phyloP scores from a whole-genome alignment of 169 alveolate species.

The Eimeria falciformis region DNA sequence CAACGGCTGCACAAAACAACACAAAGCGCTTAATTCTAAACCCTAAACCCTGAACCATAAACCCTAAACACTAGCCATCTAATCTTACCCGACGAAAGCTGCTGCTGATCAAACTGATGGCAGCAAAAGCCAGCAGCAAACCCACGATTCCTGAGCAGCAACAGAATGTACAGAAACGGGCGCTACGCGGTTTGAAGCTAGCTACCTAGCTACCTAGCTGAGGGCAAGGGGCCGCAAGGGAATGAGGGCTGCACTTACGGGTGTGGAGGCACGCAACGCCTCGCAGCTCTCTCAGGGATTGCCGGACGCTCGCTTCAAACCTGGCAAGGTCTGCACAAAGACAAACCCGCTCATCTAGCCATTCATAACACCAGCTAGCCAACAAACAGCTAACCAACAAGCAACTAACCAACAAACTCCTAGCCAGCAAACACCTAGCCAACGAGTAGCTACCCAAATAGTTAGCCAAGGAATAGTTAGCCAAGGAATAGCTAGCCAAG shows the following conservation, averaged over 20 bases:
- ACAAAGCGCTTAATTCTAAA: background rate
- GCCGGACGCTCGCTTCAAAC: conserved; percentile 29
- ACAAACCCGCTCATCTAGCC: too few species aligned
- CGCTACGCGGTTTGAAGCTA: background rate
- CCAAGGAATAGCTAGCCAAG: background rate
- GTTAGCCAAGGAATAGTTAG: background rate
- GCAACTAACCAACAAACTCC: background rate
- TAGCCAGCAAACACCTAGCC: background rate
- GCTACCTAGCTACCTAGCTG: background rate
- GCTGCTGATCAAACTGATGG: background rate
- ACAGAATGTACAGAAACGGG: too few species aligned
- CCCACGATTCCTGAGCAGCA: conserved; percentile 1
- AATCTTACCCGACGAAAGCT: conserved; percentile 27
- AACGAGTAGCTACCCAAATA: background rate
- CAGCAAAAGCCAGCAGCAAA: background rate
- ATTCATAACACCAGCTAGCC: too few species aligned
- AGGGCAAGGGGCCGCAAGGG: too few species aligned
- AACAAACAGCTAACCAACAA: background rate
- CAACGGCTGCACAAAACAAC: background rate
- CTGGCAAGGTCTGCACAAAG: background rate
- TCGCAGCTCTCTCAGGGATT: background rate
- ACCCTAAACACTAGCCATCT: background rate
- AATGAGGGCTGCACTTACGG: too few species aligned
- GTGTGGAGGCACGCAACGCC: conserved; percentile 40
- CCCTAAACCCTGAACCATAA: background rate